Conservation (phyloP, 345 rosid genomes). For the Aquilaria sinensis region DNA sequence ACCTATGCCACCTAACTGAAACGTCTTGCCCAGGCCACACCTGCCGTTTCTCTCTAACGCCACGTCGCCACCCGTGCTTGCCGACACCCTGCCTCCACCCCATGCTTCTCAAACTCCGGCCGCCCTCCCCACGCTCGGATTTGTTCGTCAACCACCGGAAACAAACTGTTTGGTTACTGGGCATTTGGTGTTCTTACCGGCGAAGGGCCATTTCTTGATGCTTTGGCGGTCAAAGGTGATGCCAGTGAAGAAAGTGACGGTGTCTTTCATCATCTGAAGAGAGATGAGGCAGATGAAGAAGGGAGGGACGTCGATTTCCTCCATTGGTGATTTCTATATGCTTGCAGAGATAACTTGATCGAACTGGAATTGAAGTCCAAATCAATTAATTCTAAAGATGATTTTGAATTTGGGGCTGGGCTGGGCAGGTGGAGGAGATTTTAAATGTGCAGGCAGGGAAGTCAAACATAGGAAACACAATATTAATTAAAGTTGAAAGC, state of each 20-base stretch:
- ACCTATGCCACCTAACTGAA: no score
- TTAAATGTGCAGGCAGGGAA: conserved; percentile 17
- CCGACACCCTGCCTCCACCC: no score
- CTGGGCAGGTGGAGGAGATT: conserved; percentile 2
- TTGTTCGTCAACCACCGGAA: not conserved
- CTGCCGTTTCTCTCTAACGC: no score
- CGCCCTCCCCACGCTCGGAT: no score
- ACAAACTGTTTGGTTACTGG: conserved; percentile 70
- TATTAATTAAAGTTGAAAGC: no score
- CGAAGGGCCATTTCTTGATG: conserved; percentile 62
- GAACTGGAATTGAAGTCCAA: no score
- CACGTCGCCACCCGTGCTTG: no score
- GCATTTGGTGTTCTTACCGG: conserved; percentile 44
- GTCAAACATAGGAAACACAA: conserved; percentile 43
- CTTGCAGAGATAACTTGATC: not conserved
- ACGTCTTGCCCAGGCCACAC: no score
- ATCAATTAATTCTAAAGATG: no score
- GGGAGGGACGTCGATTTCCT: conserved; percentile 58
- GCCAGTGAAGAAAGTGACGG: conserved; percentile 54
- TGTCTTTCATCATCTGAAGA: conserved; percentile 68
- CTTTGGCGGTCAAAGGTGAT: conserved; percentile 64
- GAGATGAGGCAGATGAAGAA: conserved; percentile 73
- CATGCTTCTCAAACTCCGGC: no score
- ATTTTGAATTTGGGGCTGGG: conserved; percentile 4
- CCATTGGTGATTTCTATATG: conserved; percentile 22